These are phyloP conservation scores for Coemansia sp. DNA, from an alignment of 192 early-diverging fungal genomes.

Conservation along the genomic window DNA sequence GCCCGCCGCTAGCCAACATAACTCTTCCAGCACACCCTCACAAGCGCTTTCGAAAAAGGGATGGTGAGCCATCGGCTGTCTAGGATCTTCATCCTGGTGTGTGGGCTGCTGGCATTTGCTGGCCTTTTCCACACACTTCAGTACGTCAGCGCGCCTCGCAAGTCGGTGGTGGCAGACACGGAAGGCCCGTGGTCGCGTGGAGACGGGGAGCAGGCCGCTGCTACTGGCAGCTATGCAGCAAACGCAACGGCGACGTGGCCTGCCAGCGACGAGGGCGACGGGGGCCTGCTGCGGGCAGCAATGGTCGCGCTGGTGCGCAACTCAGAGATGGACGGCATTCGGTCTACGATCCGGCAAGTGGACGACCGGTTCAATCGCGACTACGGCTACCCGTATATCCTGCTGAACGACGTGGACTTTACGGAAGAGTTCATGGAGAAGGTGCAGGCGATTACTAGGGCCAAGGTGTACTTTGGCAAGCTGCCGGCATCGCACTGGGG, in stretches of 20 bases:
- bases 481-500: slow-evolving; percentile 67
- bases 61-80: not conserved
- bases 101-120: slow-evolving; percentile 1
- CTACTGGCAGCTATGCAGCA: not conserved
- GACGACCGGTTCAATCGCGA: slow-evolving; percentile 68
- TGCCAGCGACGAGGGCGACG: not conserved
- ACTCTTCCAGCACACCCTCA: not conserved
- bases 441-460: slow-evolving; percentile 52
- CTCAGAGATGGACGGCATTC: slow-evolving; percentile 59
- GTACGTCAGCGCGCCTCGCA: not conserved
- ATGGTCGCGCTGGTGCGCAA: slow-evolving; percentile 73
- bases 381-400: slow-evolving; percentile 65
- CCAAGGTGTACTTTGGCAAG: slow-evolving; percentile 59
- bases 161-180: not conserved
- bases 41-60: not conserved
- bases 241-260: not conserved
- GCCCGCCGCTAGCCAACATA: not conserved
- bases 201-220: not conserved
- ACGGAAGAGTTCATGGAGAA: slow-evolving; percentile 54
- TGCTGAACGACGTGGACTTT: slow-evolving; percentile 69
- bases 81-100: not conserved
- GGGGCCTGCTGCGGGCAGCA: slow-evolving; percentile 16
- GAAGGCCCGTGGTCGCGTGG: not conserved
- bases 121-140: not conserved
- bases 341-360: slow-evolving; percentile 59